A percentile compares a stretch with the other conserved stretches of the same genome.
Conservation (phyloP, 2,329 filamentous ascomycete species). For the Sporothrix humicola region DNA sequence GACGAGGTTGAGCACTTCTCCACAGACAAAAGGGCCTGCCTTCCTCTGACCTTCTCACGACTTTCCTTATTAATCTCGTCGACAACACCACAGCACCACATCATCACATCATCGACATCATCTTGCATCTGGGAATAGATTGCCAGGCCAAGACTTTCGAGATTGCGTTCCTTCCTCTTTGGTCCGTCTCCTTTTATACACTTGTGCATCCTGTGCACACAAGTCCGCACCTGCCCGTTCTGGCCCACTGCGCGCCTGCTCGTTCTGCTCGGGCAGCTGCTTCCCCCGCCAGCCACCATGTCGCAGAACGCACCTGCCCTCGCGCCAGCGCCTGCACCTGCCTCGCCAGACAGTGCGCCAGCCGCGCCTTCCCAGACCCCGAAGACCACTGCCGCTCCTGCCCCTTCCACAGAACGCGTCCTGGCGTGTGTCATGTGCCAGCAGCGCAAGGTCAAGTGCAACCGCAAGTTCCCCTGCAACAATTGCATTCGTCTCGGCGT, state of each 20-base stretch:
- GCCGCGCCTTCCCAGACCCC: constrained; percentile 9
- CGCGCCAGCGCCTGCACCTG: neutral
- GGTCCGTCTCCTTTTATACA: neutral
- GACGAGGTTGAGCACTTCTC: no score
- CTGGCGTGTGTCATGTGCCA: constrained; percentile 63
- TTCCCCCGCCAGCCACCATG: neutral
- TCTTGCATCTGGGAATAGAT: neutral
- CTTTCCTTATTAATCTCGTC: neutral
- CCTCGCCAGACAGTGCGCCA: neutral
- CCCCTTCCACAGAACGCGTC: constrained; percentile 45
- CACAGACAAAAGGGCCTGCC: no score
- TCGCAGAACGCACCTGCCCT: neutral
- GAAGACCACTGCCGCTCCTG: neutral
- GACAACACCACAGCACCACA: neutral
- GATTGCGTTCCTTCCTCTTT: constrained; percentile 18
- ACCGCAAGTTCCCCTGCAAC: constrained; percentile 62
- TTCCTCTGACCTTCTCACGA: neutral
- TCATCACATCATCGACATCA: neutral
- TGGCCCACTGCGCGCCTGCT: neutral
- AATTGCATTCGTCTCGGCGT: constrained; percentile 51
- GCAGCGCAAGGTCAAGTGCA: constrained; percentile 66
- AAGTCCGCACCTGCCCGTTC: constrained; percentile 8
- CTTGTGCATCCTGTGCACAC: neutral
- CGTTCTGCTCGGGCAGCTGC: neutral
- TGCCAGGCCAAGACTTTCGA: constrained; percentile 12